Percentiles rank a stretch among this genome's conserved stretches.
These are phyloP conservation scores for Parachlorella kessleri DNA, from an alignment of 139 green algal genomes.

Conservation along the genomic window DNA sequence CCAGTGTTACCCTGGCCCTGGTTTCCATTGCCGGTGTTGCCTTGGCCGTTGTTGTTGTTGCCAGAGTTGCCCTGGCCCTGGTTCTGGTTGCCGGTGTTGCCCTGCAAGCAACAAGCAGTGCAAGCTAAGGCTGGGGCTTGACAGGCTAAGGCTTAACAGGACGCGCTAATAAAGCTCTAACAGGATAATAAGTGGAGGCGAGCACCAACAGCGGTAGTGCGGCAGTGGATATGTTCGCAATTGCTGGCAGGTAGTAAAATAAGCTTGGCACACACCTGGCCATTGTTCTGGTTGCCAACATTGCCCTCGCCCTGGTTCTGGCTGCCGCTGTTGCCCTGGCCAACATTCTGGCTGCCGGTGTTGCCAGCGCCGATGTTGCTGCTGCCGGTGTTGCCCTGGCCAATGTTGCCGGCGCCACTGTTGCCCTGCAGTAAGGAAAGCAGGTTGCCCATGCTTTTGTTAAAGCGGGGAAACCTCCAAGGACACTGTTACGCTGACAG, in stretches of 20 bases:
- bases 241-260: background rate
- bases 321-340: background rate
- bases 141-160: background rate
- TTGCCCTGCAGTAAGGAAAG: background rate
- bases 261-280: background rate
- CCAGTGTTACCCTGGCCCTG: background rate
- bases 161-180: background rate
- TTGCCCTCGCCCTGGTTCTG: background rate
- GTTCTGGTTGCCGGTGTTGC: background rate
- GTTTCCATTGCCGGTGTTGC: background rate
- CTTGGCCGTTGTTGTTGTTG: background rate
- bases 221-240: background rate
- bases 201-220: background rate
- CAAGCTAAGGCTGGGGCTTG: background rate
- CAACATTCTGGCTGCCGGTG: background rate
- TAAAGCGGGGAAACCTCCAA: background rate
- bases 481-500: background rate
- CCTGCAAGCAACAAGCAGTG: background rate
- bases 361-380: background rate
- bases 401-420: background rate
- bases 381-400: conserved; percentile 1
- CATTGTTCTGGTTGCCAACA: background rate
- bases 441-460: background rate
- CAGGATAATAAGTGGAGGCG: background rate
- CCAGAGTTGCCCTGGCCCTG: background rate